Evolutionary conservation across 1,139 yeast species (phyloP).

Genomic region (Protomyces arabidopsidicola): DNA sequence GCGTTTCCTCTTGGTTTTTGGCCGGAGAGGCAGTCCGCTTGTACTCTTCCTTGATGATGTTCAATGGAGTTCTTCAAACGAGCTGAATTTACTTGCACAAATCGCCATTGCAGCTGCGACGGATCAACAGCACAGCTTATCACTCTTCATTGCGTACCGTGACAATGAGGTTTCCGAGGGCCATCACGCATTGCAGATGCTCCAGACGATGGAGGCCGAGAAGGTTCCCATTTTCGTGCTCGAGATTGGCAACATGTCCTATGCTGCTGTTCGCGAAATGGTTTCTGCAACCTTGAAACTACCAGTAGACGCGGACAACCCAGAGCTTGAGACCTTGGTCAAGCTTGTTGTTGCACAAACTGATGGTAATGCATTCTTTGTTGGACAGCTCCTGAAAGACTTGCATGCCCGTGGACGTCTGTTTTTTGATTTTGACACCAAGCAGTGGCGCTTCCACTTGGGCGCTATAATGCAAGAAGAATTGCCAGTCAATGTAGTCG

Average conservation of each 20-base stretch:
- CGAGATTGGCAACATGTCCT: conserved; percentile 6
- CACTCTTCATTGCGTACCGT: conserved; percentile 16
- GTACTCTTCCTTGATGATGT: conserved; percentile 25
- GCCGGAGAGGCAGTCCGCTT: conserved; percentile 12
- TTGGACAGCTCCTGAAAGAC: conserved; percentile 16
- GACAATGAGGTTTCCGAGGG: conserved; percentile 24
- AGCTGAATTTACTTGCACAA: conserved; percentile 8
- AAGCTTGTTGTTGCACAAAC: conserved; percentile 12
- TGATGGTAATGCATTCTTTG: conserved; percentile 25
- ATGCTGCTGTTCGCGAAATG: conserved; percentile 16
- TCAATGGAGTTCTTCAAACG: conserved; percentile 19
- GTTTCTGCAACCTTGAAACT: conserved; percentile 13
- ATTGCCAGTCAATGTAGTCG: conserved; percentile 18
- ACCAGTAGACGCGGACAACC: conserved; percentile 3
- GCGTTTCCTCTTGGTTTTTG: conserved; percentile 17
- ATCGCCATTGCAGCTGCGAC: conserved; percentile 14
- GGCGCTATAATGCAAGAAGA: conserved; percentile 19
- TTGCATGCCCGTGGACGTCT: conserved; percentile 4
- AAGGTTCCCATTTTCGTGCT: conserved; percentile 3
- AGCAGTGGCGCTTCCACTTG: conserved; percentile 14
- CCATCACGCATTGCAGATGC: conserved; percentile 7
- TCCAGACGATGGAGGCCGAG: conserved; percentile 4
- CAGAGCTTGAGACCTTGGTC: conserved; percentile 16
- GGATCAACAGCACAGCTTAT: neutral
- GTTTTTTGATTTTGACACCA: conserved; percentile 6